Conservation (phyloP, 176 grass and related monocot genomes). For the Tillandsia fasciculata region DNA sequence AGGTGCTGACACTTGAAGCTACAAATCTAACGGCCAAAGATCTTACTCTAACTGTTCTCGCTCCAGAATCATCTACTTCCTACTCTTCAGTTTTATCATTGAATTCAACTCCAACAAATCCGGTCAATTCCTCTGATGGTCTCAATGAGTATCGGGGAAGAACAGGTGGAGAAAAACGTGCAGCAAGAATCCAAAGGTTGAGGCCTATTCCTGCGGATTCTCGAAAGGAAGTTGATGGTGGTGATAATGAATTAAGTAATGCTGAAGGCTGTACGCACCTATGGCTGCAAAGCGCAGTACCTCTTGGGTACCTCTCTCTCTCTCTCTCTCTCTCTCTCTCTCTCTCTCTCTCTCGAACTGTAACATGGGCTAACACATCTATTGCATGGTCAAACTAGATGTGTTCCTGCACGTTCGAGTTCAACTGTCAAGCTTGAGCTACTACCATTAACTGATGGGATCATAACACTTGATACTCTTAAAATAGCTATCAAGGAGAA, state of each 20-base stretch:
- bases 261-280: slow-evolving; percentile 72
- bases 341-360: not conserved
- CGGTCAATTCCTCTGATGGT: slow-evolving; percentile 36
- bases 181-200: slow-evolving; percentile 25
- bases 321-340: slow-evolving; percentile 8
- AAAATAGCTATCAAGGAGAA: slow-evolving; percentile 95
- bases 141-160: slow-evolving; percentile 35
- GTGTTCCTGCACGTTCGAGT: slow-evolving; percentile 80
- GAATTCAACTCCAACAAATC: slow-evolving; percentile 64
- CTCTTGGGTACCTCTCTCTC: slow-evolving; percentile 64
- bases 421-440: slow-evolving; percentile 89
- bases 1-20: slow-evolving; percentile 96
- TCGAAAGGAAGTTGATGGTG: slow-evolving; percentile 45
- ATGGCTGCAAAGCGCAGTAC: slow-evolving; percentile 91
- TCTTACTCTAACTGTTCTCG: slow-evolving; percentile 89
- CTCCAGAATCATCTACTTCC: slow-evolving; percentile 73
- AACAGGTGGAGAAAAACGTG: slow-evolving; percentile 30
- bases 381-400: slow-evolving; percentile 33
- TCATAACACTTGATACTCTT: slow-evolving; percentile 84
- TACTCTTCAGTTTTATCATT: slow-evolving; percentile 70
- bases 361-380: not conserved
- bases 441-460: slow-evolving; percentile 89
- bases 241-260: slow-evolving; percentile 36
- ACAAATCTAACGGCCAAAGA: slow-evolving; percentile 89
- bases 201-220: slow-evolving; percentile 35